phyloP scores from a whole-genome alignment of 2,329 filamentous ascomycete species.

The Fusarium praegraminearum region DNA sequence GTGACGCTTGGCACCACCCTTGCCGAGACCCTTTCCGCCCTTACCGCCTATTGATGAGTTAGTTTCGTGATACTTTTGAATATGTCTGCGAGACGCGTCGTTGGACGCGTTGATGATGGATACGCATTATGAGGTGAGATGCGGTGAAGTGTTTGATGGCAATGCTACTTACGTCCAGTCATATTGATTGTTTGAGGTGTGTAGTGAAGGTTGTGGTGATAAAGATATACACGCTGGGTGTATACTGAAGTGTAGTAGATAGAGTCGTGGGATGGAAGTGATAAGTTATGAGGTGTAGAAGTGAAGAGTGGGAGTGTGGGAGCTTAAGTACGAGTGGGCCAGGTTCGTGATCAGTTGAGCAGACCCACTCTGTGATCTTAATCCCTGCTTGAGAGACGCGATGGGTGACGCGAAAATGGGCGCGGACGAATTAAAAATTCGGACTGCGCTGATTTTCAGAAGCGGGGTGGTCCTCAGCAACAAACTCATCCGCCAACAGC shows the following conservation, averaged over 20 bases:
- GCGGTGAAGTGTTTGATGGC: conserved; percentile 1
- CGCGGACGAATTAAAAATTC: conserved; percentile 40
- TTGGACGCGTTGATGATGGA: not conserved
- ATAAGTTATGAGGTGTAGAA: conserved; percentile 20
- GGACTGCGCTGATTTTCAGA: conserved; percentile 24
- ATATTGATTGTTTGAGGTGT: conserved; percentile 62
- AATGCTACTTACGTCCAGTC: conserved; percentile 75
- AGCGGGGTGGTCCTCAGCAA: conserved; percentile 22
- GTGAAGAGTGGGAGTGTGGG: conserved; percentile 46
- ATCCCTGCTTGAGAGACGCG: conserved; percentile 44
- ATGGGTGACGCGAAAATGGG: conserved; percentile 39
- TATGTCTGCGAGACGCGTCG: conserved; percentile 58
- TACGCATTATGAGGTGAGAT: not conserved
- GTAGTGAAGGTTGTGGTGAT: conserved; percentile 27
- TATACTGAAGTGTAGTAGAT: conserved; percentile 22
- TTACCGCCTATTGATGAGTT: conserved; percentile 78
- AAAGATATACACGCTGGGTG: conserved; percentile 29
- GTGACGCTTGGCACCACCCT: conserved; percentile 98
- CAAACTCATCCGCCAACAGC: conserved; percentile 5
- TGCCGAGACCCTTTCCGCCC: conserved; percentile 97
- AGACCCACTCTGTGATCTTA: conserved; percentile 38
- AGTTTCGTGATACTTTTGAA: conserved; percentile 74
- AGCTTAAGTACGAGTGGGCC: conserved; percentile 57
- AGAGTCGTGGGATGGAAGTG: conserved; percentile 35
- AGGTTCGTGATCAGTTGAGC: conserved; percentile 53